Evolutionary conservation across 75 land plant genomes (phyloP), one percentile per base, ranked within the genome.

Genomic region (Pseudotsuga menziesii): DNA sequence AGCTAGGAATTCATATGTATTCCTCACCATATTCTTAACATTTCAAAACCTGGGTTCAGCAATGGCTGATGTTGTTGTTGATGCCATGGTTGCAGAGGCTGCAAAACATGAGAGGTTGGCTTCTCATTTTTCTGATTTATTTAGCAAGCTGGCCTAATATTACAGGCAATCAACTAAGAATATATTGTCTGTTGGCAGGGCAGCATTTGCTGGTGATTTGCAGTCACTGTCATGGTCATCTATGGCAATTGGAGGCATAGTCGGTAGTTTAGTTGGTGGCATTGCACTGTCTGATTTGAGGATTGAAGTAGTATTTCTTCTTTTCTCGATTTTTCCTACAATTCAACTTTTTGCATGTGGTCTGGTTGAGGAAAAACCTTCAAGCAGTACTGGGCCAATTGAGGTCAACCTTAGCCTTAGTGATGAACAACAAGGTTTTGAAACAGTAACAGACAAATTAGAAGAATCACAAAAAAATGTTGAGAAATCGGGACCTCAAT

Each of bases 51-150:
- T 92, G 14, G 98, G 98, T 36, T 86, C 95, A 57, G 95, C 95
- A 22, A 90, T 94, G 98, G 92, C 95, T 56, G 98, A 94, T 83
- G 98, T 92, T 78, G 95, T 94, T 11, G 66, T 94, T 56, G 98
- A 92, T 90, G 93, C 93, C 12, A 90, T 89, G 95, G 85, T 92
- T 82, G 93, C 95, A 29, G 93, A 94, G 76, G 90, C 89, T 35
- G 87, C 87, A 61, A 79, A 89, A 72, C 66, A 76, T 76, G 91
- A 92, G 67, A 76, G 90, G 95, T 94, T 69, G 64, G 81, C 72
- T 56, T 22, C 22, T 55, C 56, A 5, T 58, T 55, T 26, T 55
- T 35, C 3, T 15, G 22, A 54, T 25, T 73, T 54, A 54, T 11
- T 4, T 55, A 14, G 44, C 23, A 54, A 41, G 54, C 23, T 69